Evolutionary conservation across 768 basidiomycete genomes (phyloP), one percentile per base, ranked within the genome.

Genomic region (Tephrocybe sp.): DNA sequence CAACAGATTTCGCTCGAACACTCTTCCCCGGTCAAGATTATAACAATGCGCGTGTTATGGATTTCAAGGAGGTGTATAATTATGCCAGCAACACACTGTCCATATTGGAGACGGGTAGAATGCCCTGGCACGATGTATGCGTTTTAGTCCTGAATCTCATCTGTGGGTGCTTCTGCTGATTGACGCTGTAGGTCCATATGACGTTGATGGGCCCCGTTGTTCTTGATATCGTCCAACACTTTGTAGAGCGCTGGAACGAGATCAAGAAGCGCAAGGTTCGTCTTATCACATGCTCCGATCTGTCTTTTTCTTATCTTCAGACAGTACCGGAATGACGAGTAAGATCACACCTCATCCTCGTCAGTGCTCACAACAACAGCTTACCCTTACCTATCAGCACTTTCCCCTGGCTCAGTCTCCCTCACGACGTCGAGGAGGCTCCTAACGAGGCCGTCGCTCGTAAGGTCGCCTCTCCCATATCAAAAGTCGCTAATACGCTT

Each of bases 121-220:
- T 94, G 92, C 92, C 95, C 1, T 98, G 95, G 95, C 95, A 98
- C 62, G 95, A 98, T 70, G 92, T 91, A 47, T 51, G 87, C 69
- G 34, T 45, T 26, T 5, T 22, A n/a, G n/a, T n/a, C n/a, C 45
- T 34, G 45, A 18, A 18, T 34, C 28, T 38, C 15, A 28, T 26
- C 4, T 19, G 38, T 19, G 6, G 21, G 22, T 19, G 34, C 19
- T 24, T 5, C 15, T 15, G 32, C 1, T 3, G n/a, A 9, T 25
- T 16, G 18, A n/a, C n/a, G 11, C 2, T 21, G 5, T 63, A 88
- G 85, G 79, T 87, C 11, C 93, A 94, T 64, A 89, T 91, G 86
- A 92, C 90, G 4, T 69, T 94, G 19, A 71, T 76, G 12, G 97
- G 87, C 6, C 80, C 90, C 1, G 84, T 79, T 13, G 94, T 97